A percentile compares a stretch with the other conserved stretches of the same genome.
Conservation (phyloP, 257 asterid genomes). For the Solanum lycopersicoides region DNA sequence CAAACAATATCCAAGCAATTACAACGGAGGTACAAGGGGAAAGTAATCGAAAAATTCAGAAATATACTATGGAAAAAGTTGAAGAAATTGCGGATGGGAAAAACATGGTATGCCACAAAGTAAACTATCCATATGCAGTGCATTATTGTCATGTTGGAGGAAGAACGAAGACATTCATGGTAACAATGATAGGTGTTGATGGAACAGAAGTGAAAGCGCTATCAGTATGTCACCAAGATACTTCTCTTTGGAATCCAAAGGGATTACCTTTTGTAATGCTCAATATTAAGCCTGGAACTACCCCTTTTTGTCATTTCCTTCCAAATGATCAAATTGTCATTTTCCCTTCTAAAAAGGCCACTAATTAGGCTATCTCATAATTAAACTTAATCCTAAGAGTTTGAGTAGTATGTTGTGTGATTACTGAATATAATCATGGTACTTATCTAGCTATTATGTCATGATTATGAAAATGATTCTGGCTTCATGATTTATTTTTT, state of each 20-base stretch:
- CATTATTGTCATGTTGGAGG: not conserved
- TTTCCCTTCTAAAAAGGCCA: not conserved
- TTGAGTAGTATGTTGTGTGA: not conserved
- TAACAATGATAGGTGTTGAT: not conserved
- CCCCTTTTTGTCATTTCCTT: conserved; percentile 3
- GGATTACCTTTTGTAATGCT: conserved; percentile 2
- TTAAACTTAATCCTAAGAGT: not conserved
- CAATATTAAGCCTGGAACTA: conserved; percentile 1
- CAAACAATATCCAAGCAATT: not conserved
- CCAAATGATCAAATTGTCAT: not conserved
- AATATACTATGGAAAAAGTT: not conserved
- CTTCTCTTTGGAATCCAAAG: not conserved
- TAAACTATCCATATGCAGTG: not conserved
- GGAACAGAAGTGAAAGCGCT: not conserved
- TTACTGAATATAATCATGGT: not conserved
- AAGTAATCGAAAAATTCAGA: not conserved
- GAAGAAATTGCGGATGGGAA: not conserved
- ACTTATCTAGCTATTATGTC: not conserved
- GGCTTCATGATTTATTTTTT: not conserved
- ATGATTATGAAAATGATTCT: not conserved
- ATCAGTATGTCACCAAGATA: conserved; percentile 4
- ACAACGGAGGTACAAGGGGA: not conserved
- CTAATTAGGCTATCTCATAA: not conserved
- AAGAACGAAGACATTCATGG: not conserved
- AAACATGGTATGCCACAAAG: not conserved